Percentiles rank a stretch among this genome's conserved stretches.
Conservation (phyloP, 345 rosid genomes). For the Lumnitzera racemosa region DNA sequence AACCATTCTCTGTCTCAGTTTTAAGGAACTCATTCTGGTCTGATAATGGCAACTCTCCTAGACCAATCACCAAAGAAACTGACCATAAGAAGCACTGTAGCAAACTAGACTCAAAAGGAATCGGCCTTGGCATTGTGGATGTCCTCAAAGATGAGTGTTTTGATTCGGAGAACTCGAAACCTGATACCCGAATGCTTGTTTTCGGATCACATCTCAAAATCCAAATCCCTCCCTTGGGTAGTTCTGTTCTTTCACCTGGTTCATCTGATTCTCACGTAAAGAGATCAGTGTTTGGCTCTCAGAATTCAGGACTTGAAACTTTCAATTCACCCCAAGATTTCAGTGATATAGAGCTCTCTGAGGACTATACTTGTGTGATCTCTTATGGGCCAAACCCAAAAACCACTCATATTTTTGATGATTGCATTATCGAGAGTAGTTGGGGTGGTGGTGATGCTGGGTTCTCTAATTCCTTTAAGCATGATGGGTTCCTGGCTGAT, state of each 20-base stretch:
- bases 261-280: slow-evolving; percentile 6
- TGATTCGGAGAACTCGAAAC: slow-evolving; percentile 34
- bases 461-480: slow-evolving; percentile 19
- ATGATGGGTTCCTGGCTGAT: slow-evolving; percentile 2
- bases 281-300: slow-evolving; percentile 23
- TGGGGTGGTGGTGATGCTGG: slow-evolving; percentile 43
- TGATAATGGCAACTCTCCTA: slow-evolving; percentile 27
- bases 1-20: slow-evolving; percentile 52
- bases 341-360: slow-evolving; percentile 72
- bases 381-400: slow-evolving; percentile 82
- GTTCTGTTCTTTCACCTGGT: slow-evolving; percentile 19
- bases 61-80: slow-evolving; percentile 4
- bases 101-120: slow-evolving; percentile 38
- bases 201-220: slow-evolving; percentile 79
- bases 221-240: slow-evolving; percentile 54
- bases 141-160: slow-evolving; percentile 38
- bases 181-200: slow-evolving; percentile 43
- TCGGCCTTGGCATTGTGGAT: slow-evolving; percentile 69
- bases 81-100: slow-evolving; percentile 4
- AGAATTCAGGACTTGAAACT: slow-evolving; percentile 21
- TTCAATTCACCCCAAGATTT: slow-evolving; percentile 23
- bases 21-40: slow-evolving; percentile 61
- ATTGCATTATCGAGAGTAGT: slow-evolving; percentile 63
- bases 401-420: slow-evolving; percentile 82
- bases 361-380: slow-evolving; percentile 92